Evolutionary conservation across 83 land plant species (phyloP).

Genomic region (Diphasiastrum complanatum): DNA sequence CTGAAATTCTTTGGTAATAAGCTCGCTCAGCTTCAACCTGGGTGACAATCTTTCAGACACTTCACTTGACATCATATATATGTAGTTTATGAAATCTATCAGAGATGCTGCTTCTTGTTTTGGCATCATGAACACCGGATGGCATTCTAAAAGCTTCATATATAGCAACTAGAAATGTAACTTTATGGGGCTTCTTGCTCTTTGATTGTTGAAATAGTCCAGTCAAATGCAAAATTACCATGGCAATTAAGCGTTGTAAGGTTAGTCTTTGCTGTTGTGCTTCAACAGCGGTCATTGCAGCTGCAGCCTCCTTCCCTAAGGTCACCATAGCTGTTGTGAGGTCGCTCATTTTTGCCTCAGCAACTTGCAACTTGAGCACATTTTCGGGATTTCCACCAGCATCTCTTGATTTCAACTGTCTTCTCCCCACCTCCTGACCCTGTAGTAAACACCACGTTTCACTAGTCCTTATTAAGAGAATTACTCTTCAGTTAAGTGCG

Average conservation of each 20-base stretch:
- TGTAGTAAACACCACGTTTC: too few relatives aligned
- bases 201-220: too few relatives aligned
- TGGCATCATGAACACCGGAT: neutral
- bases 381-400: conserved; percentile 46
- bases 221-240: conserved; percentile 34
- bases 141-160: neutral
- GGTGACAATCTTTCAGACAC: too few relatives aligned
- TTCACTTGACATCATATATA: too few relatives aligned
- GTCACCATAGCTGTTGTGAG: conserved; percentile 74
- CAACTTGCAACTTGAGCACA: conserved; percentile 53
- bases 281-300: conserved; percentile 73
- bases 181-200: neutral
- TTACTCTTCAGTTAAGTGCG: too few relatives aligned
- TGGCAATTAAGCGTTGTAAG: conserved; percentile 61
- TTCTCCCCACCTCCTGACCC: conserved; percentile 59
- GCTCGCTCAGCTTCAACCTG: conserved; percentile 56
- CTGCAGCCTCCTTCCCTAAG: conserved; percentile 77
- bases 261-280: conserved; percentile 76
- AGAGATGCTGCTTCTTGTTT: too few relatives aligned
- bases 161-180: neutral
- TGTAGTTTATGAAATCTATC: too few relatives aligned
- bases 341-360: conserved; percentile 69
- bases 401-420: conserved; percentile 53
- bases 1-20: conserved; percentile 41
- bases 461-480: too few relatives aligned